A percentile compares a stretch with the other conserved stretches of the same genome.
Conservation (phyloP, 768 basidiomycete species). For the Tremella yokohamensis region DNA sequence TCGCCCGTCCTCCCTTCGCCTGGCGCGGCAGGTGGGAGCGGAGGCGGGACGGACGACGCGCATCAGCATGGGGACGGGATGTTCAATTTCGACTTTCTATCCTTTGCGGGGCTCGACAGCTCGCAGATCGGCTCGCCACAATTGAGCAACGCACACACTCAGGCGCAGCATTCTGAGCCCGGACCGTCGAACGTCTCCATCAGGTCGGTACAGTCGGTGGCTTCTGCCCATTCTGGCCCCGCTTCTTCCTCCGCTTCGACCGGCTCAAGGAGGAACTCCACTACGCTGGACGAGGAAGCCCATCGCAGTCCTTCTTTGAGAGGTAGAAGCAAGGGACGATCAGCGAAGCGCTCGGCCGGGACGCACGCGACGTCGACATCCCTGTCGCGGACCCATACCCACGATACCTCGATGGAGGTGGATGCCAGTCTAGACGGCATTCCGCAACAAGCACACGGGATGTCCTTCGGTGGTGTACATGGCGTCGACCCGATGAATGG, state of each 20-base stretch:
- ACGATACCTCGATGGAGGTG: neutral
- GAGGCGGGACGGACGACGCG: no score
- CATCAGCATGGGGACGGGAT: neutral
- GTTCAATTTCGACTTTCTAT: slow-evolving; percentile 7
- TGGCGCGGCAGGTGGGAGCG: no score
- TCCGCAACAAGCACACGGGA: neutral
- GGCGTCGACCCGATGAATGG: neutral
- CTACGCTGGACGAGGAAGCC: neutral
- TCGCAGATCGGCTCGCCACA: neutral
- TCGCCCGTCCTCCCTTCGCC: no score
- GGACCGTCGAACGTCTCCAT: neutral
- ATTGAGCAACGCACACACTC: neutral
- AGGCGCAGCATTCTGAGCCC: neutral
- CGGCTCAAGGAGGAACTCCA: slow-evolving; percentile 1
- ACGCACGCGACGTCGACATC: neutral
- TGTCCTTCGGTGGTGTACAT: neutral
- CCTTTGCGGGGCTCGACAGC: slow-evolving; percentile 1
- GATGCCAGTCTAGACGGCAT: neutral
- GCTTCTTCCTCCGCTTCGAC: slow-evolving; percentile 4
- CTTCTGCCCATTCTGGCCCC: neutral
- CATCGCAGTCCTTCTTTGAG: neutral
- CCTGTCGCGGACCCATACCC: neutral
- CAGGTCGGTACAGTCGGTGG: neutral
- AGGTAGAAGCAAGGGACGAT: neutral
- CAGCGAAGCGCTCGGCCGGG: neutral